These are phyloP conservation scores for Acmispon strigosus DNA, from an alignment of 306 rosid species.

Conservation along the genomic window DNA sequence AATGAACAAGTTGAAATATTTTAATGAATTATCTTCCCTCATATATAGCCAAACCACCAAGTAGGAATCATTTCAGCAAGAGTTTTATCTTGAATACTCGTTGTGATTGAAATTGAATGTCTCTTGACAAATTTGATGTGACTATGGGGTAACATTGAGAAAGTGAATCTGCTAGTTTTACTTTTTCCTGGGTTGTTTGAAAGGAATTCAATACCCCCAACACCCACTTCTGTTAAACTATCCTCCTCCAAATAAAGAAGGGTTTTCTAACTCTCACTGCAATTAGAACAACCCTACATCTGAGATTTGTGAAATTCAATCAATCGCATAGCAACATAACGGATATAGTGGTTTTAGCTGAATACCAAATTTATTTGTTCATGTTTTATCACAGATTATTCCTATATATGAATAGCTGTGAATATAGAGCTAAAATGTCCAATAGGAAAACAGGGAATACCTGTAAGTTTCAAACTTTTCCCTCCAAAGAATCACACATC, in stretches of 20 bases:
- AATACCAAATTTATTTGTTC: not conserved
- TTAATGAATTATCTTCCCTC: no score
- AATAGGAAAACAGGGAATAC: slow-evolving; percentile 18
- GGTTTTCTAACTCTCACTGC: not conserved
- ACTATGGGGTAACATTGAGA: not conserved
- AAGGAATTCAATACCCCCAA: not conserved
- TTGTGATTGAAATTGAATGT: not conserved
- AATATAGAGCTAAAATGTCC: not conserved
- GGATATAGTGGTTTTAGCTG: not conserved
- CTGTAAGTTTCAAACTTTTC: slow-evolving; percentile 36
- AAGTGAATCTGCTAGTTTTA: not conserved
- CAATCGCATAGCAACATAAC: not conserved
- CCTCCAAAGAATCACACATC: slow-evolving; percentile 58
- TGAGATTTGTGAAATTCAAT: not conserved
- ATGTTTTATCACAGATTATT: not conserved
- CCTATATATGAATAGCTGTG: not conserved
- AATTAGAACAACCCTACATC: not conserved
- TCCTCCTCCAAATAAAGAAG: not conserved
- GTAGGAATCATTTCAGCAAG: not conserved
- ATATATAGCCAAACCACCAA: not conserved
- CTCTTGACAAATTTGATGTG: not conserved
- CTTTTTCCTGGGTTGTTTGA: not conserved
- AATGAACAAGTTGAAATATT: no score
- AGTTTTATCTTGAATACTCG: not conserved
- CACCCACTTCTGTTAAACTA: not conserved